Base-by-base conservation (phyloP, 1,284 basidiomycete genomes). In the Sporisorium exsertum region DNA sequence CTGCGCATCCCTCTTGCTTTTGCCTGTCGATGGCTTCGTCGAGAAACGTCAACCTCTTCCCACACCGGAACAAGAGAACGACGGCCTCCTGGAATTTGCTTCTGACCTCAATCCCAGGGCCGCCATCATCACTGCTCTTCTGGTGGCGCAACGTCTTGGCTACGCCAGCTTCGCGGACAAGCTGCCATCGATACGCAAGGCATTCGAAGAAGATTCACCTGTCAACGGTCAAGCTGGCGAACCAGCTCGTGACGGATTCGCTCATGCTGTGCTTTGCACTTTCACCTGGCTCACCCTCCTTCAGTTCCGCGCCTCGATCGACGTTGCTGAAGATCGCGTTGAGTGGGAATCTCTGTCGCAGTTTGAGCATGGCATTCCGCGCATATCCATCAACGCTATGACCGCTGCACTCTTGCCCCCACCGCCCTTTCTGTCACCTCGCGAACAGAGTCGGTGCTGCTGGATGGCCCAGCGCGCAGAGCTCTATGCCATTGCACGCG, bases 391-490 rank as follows among this genome's bases (percentile, higher is more conserved):
- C 26, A 54, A 67, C 6, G 46, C 42, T 8, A 27, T 71, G 37
- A 64, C 64, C 2, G 47, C 68, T 10, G 64, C 68, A 3, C 37
- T 76, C 2, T 26, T 67, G 33, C 72, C 72, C 2, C 68, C 68
- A 5, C 68, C 67, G 5, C 16, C 60, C 9, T 76, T 76, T 24
- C 32, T 76, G 12, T 60, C 64, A 16, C 67, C 68, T 6, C 60
- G 72, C 49, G 67, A 79, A 47, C 70, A 77, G 50, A 62, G 74
- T 32, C 53, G 71, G 15, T 64, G 74, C 50, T 62, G 71, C 43
- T 73, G 77, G 77, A 64, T 75, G 71, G 63, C 64, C 18, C 62
- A 79, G 52, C 66, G 72, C 22, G 61, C 68, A 15, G 64, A 71
- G 20, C 67, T 76, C 20, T 76, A 71, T 27, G 46, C 18, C 32